Conservation (phyloP, 345 rosid genomes). For the Gossypium anomalum region DNA sequence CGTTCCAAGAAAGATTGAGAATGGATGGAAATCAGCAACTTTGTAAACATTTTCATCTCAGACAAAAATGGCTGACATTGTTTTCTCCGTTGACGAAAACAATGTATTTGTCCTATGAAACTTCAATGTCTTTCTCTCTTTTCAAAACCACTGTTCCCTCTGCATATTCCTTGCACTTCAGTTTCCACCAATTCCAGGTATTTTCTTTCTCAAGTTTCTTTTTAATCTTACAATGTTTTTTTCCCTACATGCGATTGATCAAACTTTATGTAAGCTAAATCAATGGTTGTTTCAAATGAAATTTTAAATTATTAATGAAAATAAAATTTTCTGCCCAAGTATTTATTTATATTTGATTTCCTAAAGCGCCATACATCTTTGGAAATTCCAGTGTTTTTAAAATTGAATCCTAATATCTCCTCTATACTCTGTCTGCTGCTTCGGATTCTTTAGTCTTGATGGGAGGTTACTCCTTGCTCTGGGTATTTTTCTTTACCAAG, state of each 20-base stretch:
- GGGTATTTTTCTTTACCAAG: too few species aligned
- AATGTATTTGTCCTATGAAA: background rate
- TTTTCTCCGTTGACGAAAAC: slow-evolving; percentile 6
- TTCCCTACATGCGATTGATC: too few species aligned
- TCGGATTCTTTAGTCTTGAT: background rate
- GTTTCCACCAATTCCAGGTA: background rate
- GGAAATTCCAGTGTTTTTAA: background rate
- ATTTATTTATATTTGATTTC: too few species aligned
- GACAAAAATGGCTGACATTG: background rate
- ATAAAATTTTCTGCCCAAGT: too few species aligned
- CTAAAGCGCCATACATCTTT: background rate
- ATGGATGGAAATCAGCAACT: background rate
- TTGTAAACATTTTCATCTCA: background rate
- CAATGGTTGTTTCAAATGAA: background rate
- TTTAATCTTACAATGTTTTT: background rate
- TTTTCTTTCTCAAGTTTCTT: background rate
- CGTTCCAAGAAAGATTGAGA: background rate
- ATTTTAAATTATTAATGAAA: too few species aligned
- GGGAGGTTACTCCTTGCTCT: background rate
- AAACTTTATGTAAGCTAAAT: background rate
- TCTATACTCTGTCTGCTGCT: background rate
- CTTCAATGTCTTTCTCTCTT: background rate
- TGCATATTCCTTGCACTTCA: background rate
- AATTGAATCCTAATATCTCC: background rate
- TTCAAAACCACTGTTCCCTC: background rate